Conservation (phyloP, 345 rosid genomes). For the Mangifera indica region DNA sequence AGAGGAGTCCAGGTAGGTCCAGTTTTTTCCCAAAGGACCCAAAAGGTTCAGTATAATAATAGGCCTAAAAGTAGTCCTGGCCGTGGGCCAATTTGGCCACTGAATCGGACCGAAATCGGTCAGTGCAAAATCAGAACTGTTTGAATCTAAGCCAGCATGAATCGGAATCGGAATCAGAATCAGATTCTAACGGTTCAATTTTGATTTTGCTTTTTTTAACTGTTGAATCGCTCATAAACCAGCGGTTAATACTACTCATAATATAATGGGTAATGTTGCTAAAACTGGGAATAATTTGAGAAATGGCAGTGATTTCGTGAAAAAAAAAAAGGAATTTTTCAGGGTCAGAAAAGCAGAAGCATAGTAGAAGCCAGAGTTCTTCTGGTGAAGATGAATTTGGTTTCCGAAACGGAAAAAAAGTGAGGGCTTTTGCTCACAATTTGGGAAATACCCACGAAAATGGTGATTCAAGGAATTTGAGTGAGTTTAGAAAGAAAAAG, state of each 20-base stretch:
- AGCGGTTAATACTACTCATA: slow-evolving; percentile 1
- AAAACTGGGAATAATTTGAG: slow-evolving; percentile 1
- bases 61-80: too few relatives aligned
- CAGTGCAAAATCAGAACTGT: too few relatives aligned
- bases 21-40: too few relatives aligned
- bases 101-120: too few relatives aligned
- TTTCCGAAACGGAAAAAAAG: slow-evolving; percentile 13
- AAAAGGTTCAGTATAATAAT: too few relatives aligned
- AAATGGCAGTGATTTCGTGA: slow-evolving; percentile 12
- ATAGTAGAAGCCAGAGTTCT: slow-evolving; percentile 47
- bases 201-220: too few relatives aligned
- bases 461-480: slow-evolving; percentile 24
- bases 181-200: too few relatives aligned
- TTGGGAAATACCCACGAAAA: slow-evolving; percentile 23
- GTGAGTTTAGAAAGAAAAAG: slow-evolving; percentile 26
- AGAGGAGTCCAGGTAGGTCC: too few relatives aligned
- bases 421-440: slow-evolving; percentile 24
- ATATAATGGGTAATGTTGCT: not conserved
- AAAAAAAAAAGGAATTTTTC: slow-evolving; percentile 9
- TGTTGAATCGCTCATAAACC: too few relatives aligned
- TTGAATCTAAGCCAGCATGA: too few relatives aligned
- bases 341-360: slow-evolving; percentile 22
- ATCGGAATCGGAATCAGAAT: too few relatives aligned
- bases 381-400: slow-evolving; percentile 31
- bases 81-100: too few relatives aligned